Percentiles rank a stretch among this genome's conserved stretches.
Evolutionary conservation across 2,329 filamentous ascomycete species (phyloP).

Genomic region (Scedosporium aurantiacum): DNA sequence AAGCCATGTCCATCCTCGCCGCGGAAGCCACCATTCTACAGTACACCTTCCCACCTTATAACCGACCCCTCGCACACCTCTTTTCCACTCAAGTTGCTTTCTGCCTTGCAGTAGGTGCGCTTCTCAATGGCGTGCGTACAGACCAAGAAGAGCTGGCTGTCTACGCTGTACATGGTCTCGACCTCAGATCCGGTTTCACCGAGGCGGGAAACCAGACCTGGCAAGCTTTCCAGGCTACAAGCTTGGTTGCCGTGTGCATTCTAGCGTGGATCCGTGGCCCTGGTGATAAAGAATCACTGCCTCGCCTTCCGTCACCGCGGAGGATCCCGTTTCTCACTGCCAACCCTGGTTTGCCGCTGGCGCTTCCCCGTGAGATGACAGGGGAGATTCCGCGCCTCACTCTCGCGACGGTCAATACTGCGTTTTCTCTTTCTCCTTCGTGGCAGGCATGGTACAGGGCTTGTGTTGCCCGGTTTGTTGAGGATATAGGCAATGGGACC

Average conservation of each 20-base stretch:
- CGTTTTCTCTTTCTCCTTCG: neutral
- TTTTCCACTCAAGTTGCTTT: neutral
- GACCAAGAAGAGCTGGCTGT: neutral
- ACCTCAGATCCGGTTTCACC: neutral
- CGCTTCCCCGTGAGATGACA: neutral
- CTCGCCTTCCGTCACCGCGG: neutral
- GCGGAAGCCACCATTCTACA: neutral
- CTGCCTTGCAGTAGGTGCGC: neutral
- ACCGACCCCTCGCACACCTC: neutral
- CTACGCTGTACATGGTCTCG: neutral
- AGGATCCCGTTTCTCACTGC: neutral
- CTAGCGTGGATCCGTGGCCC: neutral
- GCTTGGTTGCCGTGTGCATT: neutral
- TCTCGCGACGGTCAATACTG: neutral
- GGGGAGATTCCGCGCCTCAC: neutral
- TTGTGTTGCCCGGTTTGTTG: neutral
- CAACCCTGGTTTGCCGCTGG: neutral
- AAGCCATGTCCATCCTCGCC: neutral
- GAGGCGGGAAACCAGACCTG: neutral
- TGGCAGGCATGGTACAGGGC: neutral
- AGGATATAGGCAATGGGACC: neutral
- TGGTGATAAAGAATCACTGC: neutral
- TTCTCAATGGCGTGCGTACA: neutral
- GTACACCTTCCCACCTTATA: neutral
- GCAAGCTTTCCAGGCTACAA: neutral